Percentiles rank a stretch among this genome's conserved stretches.
Evolutionary conservation across 169 alveolate species (phyloP).

Genomic region (Eimeria mitis): DNA sequence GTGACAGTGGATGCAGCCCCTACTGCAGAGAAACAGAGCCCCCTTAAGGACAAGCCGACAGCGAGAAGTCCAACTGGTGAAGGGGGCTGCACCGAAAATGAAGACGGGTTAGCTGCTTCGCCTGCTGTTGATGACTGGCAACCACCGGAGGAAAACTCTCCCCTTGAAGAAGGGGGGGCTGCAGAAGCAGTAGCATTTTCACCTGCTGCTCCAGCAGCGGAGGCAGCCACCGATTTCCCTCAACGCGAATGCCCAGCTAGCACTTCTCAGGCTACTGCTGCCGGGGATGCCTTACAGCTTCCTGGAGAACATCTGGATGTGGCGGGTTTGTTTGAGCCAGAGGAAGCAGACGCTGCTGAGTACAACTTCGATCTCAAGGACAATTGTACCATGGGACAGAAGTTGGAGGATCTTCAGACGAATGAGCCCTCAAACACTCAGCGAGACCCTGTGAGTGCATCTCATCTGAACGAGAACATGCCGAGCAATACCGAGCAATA

Average conservation of each 20-base stretch:
- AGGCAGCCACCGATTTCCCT: conserved; percentile 1
- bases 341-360: conserved; percentile 21
- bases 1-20: background rate
- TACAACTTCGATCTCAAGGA: conserved; percentile 48
- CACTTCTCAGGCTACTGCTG: conserved; percentile 17
- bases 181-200: background rate
- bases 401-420: background rate
- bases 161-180: background rate
- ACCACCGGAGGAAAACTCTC: background rate
- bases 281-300: background rate
- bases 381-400: background rate
- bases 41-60: background rate
- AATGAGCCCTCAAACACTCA: background rate
- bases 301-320: conserved; percentile 54
- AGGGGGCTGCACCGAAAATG: background rate
- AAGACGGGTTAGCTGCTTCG: background rate
- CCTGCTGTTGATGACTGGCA: conserved; percentile 11
- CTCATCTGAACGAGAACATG: conserved; percentile 21
- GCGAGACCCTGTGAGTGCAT: background rate
- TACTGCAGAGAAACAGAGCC: background rate
- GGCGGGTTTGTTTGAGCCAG: conserved; percentile 38
- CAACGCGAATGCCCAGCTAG: conserved; percentile 33
- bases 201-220: conserved; percentile 2
- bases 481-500: conserved; percentile 13
- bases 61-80: background rate